A percentile compares a stretch with the other conserved stretches of the same genome.
Evolutionary conservation across 495 filamentous ascomycete genomes (phyloP).

Genomic region (Podospora appendiculata): DNA sequence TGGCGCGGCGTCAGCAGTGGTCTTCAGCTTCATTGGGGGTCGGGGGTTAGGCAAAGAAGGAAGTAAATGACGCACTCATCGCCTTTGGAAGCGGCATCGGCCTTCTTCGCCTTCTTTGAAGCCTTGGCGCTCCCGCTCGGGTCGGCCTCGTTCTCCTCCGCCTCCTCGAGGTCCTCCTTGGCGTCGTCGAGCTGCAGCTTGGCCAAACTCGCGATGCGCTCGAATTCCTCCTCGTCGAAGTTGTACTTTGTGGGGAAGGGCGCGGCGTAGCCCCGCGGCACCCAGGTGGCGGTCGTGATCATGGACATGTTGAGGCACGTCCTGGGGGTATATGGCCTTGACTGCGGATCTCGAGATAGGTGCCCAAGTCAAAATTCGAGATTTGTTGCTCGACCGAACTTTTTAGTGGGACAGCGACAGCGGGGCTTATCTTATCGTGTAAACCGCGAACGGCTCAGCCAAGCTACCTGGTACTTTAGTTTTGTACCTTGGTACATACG

Average conservation of each 20-base stretch:
- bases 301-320: conserved; percentile 43
- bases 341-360: neutral
- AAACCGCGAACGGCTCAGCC: too few species aligned
- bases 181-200: conserved; percentile 90
- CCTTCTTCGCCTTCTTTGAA: conserved; percentile 10
- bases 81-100: neutral
- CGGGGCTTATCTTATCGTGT: conserved; percentile 30
- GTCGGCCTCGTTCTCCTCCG: conserved; percentile 22
- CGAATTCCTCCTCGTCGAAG: conserved; percentile 88
- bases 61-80: neutral
- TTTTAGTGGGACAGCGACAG: conserved; percentile 24
- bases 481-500: too few species aligned
- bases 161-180: conserved; percentile 72
- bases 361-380: conserved; percentile 8
- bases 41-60: too few species aligned
- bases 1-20: conserved; percentile 10
- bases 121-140: conserved; percentile 10
- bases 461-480: too few species aligned
- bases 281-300: conserved; percentile 93
- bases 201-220: conserved; percentile 81
- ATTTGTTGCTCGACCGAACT: conserved; percentile 19
- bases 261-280: conserved; percentile 87
- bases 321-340: neutral
- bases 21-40: neutral
- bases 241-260: conserved; percentile 84